Evolutionary conservation across 2,329 filamentous ascomycete genomes (phyloP).

Genomic region (Paracorniculantispora psalliotae): DNA sequence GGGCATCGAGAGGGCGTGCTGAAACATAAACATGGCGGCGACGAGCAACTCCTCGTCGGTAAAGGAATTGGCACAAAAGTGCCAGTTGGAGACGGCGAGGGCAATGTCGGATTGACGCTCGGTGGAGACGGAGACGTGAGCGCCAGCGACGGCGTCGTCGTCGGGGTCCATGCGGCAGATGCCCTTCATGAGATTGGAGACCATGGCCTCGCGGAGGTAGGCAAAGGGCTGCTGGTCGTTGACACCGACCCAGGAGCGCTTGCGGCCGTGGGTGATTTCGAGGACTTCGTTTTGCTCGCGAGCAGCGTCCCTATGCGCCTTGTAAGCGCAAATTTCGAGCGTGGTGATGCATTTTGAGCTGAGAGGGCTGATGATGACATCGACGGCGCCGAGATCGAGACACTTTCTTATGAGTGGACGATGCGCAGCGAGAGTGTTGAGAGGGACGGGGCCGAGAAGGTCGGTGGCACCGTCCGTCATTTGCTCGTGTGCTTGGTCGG

Average conservation of each 20-base stretch:
- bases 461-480: conserved; percentile 37
- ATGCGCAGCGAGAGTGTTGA: conserved; percentile 25
- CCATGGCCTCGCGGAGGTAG: conserved; percentile 89
- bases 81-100: conserved; percentile 69
- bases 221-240: conserved; percentile 81
- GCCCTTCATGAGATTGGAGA: conserved; percentile 81
- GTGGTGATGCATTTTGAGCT: conserved; percentile 68
- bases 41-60: conserved; percentile 86
- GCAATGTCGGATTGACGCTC: conserved; percentile 63
- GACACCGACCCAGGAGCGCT: conserved; percentile 87
- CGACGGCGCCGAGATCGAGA: conserved; percentile 78
- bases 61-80: conserved; percentile 85
- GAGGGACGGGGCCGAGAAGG: conserved; percentile 18
- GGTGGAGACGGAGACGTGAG: conserved; percentile 62
- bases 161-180: conserved; percentile 70
- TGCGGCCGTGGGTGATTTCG: conserved; percentile 68
- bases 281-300: conserved; percentile 68
- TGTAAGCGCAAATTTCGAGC: conserved; percentile 78
- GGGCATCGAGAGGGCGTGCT: conserved; percentile 77
- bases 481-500: conserved; percentile 25
- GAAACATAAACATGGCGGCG: conserved; percentile 80
- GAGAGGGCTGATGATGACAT: conserved; percentile 78
- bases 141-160: conserved; percentile 57
- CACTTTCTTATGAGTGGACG: conserved; percentile 59
- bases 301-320: conserved; percentile 69